Evolutionary conservation across 257 asterid genomes (phyloP), one percentile per base, ranked within the genome.

Genomic region (Rauvolfia tetraphylla): DNA sequence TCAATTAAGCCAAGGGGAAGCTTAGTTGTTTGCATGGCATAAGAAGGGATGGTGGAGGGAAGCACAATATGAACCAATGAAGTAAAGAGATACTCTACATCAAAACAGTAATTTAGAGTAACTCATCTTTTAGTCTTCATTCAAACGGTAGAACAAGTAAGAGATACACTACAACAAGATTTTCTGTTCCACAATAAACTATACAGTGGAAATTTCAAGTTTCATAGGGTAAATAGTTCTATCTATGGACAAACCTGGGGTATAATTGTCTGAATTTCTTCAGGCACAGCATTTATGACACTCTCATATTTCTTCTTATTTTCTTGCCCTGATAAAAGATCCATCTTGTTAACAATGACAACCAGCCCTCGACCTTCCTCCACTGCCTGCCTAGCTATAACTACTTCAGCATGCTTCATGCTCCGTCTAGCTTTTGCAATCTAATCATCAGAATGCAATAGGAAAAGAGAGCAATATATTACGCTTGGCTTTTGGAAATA

Each of bases 361-460:
- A 95, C 98, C 86, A 95, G 83, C 71, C 98, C 91, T 31, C 98
- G 87, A 72, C 98, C 99, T 91, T 95, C 99, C 76, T 91, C 98
- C 61, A 95, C 90, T 7, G 99, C 93, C 79, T 93, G 96, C 84
- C 99, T 85, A 53, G 99, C 98, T 82, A 95, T 92, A 68, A 87
- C 98, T 71, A 95, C 99, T 91, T 95, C 98, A 82, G 92, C 91
- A 73, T 95, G 99, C 81, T 89, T 95, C 96, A 95, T 82, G 88
- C 96, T 91, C 83, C 96, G 86, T 81, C 83, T 86, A 74, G 85
- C 88, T 79, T 76, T 88, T 75, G 87, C 87, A 78, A 95, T 91
- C 98, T 93, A 87, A 66, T 78, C 51, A 72, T n/a, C 73, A 76
- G 14, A 67, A 72, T 27, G 61, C 48, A 51, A 53, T 2, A 23